These are phyloP conservation scores for Ceriops zippeliana DNA, from an alignment of 345 rosid species.

Conservation along the genomic window DNA sequence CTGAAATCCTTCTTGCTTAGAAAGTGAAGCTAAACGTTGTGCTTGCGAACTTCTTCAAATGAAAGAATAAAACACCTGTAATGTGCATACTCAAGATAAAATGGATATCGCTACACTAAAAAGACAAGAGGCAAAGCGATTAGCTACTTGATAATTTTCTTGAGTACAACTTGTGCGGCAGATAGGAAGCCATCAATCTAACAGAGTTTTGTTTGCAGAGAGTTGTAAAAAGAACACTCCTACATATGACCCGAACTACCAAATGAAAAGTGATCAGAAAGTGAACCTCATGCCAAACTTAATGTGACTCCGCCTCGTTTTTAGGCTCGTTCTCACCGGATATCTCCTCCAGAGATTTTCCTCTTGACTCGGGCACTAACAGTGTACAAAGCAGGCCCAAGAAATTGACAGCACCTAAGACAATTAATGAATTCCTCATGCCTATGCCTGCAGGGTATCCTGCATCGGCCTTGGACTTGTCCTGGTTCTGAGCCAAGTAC, in stretches of 20 bases:
- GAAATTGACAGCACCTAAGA: conserved; percentile 5
- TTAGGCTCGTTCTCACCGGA: conserved; percentile 49
- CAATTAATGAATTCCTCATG: conserved; percentile 5
- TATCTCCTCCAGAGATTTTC: conserved; percentile 51
- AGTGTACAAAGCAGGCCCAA: neutral
- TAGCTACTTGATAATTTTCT: neutral
- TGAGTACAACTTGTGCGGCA: neutral
- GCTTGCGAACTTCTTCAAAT: neutral
- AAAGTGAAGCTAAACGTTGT: no score
- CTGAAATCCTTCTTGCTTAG: no score
- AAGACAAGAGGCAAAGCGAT: no score
- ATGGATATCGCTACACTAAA: no score
- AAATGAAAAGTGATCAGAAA: no score
- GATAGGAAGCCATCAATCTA: neutral
- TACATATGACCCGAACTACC: no score
- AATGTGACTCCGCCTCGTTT: neutral
- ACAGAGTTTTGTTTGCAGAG: neutral
- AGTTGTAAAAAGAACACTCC: neutral
- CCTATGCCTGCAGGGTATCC: conserved; percentile 12
- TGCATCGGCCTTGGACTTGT: conserved; percentile 17
- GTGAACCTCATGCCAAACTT: neutral
- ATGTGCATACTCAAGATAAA: no score
- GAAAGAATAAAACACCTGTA: no score
- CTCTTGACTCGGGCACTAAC: conserved; percentile 7
- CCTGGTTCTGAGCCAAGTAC: conserved; percentile 14